phyloP scores from a whole-genome alignment of 2,329 filamentous ascomycete species.

The Nannizzia gypsea region DNA sequence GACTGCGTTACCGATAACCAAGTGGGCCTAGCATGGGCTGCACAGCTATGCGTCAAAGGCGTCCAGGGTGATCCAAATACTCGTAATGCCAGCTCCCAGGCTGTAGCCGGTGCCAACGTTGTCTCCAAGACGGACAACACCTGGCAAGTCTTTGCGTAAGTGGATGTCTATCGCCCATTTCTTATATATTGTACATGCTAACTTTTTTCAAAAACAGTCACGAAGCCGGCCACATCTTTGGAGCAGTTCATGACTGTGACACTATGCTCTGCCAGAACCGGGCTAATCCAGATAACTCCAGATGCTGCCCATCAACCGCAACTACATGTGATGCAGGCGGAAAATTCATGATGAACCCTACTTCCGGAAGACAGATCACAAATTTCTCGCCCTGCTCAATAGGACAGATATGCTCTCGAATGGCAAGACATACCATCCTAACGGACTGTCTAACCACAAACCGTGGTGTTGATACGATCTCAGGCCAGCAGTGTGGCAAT shows the following conservation, averaged over 20 bases:
- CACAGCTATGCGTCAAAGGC: slow-evolving; percentile 54
- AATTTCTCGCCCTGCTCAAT: slow-evolving; percentile 79
- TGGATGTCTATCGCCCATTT: background rate
- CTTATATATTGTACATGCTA: background rate
- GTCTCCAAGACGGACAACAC: slow-evolving; percentile 72
- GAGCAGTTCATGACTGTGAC: slow-evolving; percentile 87
- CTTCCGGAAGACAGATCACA: slow-evolving; percentile 59
- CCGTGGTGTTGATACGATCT: slow-evolving; percentile 66
- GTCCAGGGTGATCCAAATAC: slow-evolving; percentile 7
- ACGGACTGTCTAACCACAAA: slow-evolving; percentile 74
- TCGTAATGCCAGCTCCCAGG: slow-evolving; percentile 42
- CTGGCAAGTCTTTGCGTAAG: slow-evolving; percentile 77
- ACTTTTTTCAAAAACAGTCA: slow-evolving; percentile 40
- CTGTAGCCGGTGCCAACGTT: slow-evolving; percentile 71
- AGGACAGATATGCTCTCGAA: slow-evolving; percentile 84
- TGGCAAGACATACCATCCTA: slow-evolving; percentile 65
- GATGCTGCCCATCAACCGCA: slow-evolving; percentile 69
- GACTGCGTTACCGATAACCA: slow-evolving; percentile 68
- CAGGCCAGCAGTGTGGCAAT: slow-evolving; percentile 80
- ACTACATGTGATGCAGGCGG: slow-evolving; percentile 60
- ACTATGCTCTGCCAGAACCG: slow-evolving; percentile 52
- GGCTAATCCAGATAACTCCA: slow-evolving; percentile 46
- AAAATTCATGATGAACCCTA: slow-evolving; percentile 94
- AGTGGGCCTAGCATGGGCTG: slow-evolving; percentile 82
- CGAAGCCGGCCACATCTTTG: slow-evolving; percentile 86